A percentile compares a stretch with the other conserved stretches of the same genome.
These are phyloP conservation scores for Leptomonas seymouri DNA, from an alignment of 208 protist genomes.

Conservation along the genomic window DNA sequence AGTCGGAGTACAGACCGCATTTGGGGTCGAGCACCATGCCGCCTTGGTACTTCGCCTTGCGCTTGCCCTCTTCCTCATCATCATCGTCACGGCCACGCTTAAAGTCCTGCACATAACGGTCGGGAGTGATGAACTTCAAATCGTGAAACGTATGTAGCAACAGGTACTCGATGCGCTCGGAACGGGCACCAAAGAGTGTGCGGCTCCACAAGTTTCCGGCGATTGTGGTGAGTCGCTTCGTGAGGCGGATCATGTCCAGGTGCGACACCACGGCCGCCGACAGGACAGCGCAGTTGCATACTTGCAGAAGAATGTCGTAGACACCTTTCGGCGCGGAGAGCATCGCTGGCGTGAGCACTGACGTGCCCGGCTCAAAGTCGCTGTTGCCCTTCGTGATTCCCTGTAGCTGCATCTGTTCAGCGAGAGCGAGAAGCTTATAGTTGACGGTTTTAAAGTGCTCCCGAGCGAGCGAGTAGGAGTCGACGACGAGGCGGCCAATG, in stretches of 20 bases:
- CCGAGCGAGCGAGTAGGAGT: conserved; percentile 93
- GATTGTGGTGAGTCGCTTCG: conserved; percentile 96
- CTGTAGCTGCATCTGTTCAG: conserved; percentile 68
- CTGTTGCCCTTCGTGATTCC: conserved; percentile 63
- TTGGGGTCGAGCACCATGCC: conserved; percentile 98
- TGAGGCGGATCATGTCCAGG: conserved; percentile 97
- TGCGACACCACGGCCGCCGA: conserved; percentile 89
- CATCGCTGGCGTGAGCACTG: conserved; percentile 50
- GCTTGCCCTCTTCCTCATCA: conserved; percentile 70
- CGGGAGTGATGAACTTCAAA: conserved; percentile 96
- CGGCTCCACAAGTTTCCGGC: conserved; percentile 97
- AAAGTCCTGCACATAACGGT: conserved; percentile 84
- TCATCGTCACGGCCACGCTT: conserved; percentile 72
- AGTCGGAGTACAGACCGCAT: conserved; percentile 98
- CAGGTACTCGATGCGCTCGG: conserved; percentile 99
- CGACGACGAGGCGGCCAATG: conserved; percentile 94
- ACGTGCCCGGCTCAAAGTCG: conserved; percentile 66
- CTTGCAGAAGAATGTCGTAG: conserved; percentile 70
- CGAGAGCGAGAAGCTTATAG: conserved; percentile 89
- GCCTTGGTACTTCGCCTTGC: conserved; percentile 92
- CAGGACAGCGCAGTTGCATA: conserved; percentile 82
- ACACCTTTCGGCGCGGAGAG: conserved; percentile 49
- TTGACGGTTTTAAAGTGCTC: conserved; percentile 94
- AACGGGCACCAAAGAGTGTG: conserved; percentile 94
- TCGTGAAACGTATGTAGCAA: conserved; percentile 97